Percentiles rank a stretch among this genome's conserved stretches.
phyloP scores from a whole-genome alignment of 1,284 basidiomycete species.

The Tilletia caries region DNA sequence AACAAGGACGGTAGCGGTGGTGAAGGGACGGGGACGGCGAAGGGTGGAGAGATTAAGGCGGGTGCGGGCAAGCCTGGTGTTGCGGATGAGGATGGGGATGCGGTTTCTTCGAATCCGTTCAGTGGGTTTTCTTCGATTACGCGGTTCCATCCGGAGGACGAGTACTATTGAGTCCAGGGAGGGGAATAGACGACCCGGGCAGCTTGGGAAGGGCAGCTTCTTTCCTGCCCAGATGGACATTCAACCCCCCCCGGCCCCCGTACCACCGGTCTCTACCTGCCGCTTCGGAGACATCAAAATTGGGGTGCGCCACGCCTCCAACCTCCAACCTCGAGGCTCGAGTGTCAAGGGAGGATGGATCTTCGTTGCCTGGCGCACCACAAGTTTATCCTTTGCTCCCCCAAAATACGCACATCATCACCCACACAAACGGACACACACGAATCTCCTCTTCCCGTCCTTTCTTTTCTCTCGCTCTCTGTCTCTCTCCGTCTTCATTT shows the following conservation, averaged over 20 bases:
- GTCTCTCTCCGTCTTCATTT: neutral
- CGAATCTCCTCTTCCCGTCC: neutral
- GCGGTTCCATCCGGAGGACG: constrained; percentile 40
- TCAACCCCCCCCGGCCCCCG: too few relatives aligned
- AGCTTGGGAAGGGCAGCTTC: too few relatives aligned
- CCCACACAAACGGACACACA: too few relatives aligned
- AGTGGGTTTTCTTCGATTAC: constrained; percentile 45
- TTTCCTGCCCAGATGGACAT: neutral
- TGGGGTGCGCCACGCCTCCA: neutral
- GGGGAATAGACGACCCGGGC: too few relatives aligned
- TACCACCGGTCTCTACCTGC: too few relatives aligned
- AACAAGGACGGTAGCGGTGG: neutral
- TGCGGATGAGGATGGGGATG: constrained; percentile 47
- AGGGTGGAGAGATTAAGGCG: constrained; percentile 57
- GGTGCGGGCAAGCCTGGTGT: constrained; percentile 43
- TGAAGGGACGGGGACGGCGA: constrained; percentile 14
- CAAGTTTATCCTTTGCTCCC: too few relatives aligned
- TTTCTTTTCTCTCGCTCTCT: neutral
- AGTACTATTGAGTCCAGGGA: constrained; percentile 7
- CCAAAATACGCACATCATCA: too few relatives aligned
- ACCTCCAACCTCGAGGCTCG: neutral
- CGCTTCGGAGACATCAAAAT: neutral
- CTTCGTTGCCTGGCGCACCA: too few relatives aligned
- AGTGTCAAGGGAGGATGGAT: too few relatives aligned
- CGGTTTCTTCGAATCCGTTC: constrained; percentile 46